Evolutionary conservation across 352 stramenopile genomes (phyloP), one percentile per base, ranked within the genome.

Genomic region (Globisporangium mamillatum): DNA sequence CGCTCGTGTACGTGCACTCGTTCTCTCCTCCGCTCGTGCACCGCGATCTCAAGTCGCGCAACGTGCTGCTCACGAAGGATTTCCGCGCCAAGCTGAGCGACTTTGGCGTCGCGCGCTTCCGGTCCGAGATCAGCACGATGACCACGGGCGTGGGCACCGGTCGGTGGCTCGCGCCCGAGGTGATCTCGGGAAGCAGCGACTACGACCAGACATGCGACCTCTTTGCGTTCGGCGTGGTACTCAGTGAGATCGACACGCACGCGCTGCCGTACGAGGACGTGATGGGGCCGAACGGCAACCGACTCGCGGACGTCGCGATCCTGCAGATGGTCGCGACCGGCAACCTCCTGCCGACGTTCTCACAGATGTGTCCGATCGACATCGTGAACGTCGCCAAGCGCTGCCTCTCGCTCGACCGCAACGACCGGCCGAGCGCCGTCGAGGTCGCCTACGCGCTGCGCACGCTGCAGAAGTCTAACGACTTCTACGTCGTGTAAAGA

Each of bases 1-100:
- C 82, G 9, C 71, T 92, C 10, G 78, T 88, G 29, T 92, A 90
- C 63, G 73, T 88, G 24, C 82, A 92, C 66, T 89, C 84, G 63
- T 89, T 92, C 66, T 63, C 48, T 1, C 82, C 75, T 1, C 79
- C 82, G 50, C 74, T 90, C 2, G 73, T 89, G 10, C 84, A 92
- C 50, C 82, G 79, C 29, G 82, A 89, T 27, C 66, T 91, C 25
- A 88, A 87, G 36, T 85, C 82, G 0, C 67, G 74, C 3, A 90
- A 92, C 54, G 66, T 91, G 24, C 64, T 91, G 57, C 66, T 91
- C 2, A 72, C 68, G 8, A 70, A 68, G 1, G 66, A 80, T 1
- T 27, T 76, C 32, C 65, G 76, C 10, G 72, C 67, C 0, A 83
- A 89, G 44, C 64, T 89, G 34, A 82, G 70, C 34, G 76, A 86